Percentiles rank a stretch among this genome's conserved stretches.
phyloP scores from a whole-genome alignment of 768 basidiomycete genomes.

The Phaffia tasmanica region DNA sequence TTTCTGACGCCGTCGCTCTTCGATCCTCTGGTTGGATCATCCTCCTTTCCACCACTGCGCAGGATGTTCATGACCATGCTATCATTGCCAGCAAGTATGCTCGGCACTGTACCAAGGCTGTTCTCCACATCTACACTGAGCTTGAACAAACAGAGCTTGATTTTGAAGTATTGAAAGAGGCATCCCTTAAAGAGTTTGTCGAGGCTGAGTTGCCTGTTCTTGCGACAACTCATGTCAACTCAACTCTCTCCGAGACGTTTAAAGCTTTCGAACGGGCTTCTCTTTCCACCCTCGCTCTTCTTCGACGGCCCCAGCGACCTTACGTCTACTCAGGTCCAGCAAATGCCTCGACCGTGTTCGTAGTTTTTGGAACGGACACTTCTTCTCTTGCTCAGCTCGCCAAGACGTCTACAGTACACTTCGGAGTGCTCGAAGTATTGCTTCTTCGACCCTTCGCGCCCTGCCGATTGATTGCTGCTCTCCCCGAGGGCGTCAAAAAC shows the following conservation, averaged over 20 bases:
- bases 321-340: constrained; percentile 45
- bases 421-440: constrained; percentile 41
- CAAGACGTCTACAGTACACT: constrained; percentile 41
- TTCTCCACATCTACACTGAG: constrained; percentile 66
- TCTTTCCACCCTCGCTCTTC: constrained; percentile 52
- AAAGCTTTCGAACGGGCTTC: constrained; percentile 59
- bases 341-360: constrained; percentile 55
- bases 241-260: constrained; percentile 28
- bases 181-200: constrained; percentile 32
- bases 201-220: constrained; percentile 16
- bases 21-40: constrained; percentile 71
- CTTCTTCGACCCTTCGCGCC: constrained; percentile 60
- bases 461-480: constrained; percentile 47
- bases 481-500: constrained; percentile 54
- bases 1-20: constrained; percentile 50
- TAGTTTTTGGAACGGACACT: constrained; percentile 53
- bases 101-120: constrained; percentile 54
- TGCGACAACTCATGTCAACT: constrained; percentile 21
- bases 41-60: constrained; percentile 60
- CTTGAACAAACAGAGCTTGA: constrained; percentile 43
- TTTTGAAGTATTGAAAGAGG: constrained; percentile 48
- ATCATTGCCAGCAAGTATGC: constrained; percentile 75
- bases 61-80: constrained; percentile 82
- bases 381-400: constrained; percentile 37
- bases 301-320: constrained; percentile 53